Evolutionary conservation across 768 basidiomycete species (phyloP), one percentile per base, ranked within the genome.

Genomic region (Suillus ampliporus): DNA sequence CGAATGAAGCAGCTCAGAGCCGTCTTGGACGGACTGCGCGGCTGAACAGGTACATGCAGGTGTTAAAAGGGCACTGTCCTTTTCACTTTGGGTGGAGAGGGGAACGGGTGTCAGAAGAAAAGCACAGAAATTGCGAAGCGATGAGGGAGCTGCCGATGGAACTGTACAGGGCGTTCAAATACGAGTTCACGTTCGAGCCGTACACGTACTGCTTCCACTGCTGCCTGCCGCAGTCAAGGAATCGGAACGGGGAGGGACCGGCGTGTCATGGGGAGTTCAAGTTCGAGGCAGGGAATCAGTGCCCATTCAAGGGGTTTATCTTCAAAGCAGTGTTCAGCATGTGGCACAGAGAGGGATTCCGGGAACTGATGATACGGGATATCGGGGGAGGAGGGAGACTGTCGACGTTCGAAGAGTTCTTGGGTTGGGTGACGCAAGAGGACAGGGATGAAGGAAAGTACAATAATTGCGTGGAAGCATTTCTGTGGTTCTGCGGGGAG

Each of bases 151-250:
- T 37, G 5, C 37, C 37, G 10, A 37, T 11, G 8, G 19, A 8
- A 0, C 3, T n/a, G 1, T 44, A 44, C 43, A 7, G 9, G 4
- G 2, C 2, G 8, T 44, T 44, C 43, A n/a, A 44, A 4, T 8
- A 9, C 2, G 26, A 15, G 0, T 9, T 9, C 1, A 8, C 4
- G 0, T 51, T 51, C 4, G 1, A 8, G 5, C 7, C 19, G 0
- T 51, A 2, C 17, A n/a, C 17, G 5, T 51, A 51, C 17, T 51
- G 50, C 50, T 51, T 31, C 4, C 17, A 19, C 1, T 51, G 50
- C 7, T 28, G 31, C 10, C 28, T 51, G 8, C 50, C 50, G 2
- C 50, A 51, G 50, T 19, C 17, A 0, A 31, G 6, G 10, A 19
- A 19, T 15, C 2, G 9, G 1, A 51, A 31, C 1, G 9, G 19